Percentiles rank a stretch among this genome's conserved stretches.
Conservation (phyloP, 805 yeast species). For the Cyberlindnera subsufficiens region DNA sequence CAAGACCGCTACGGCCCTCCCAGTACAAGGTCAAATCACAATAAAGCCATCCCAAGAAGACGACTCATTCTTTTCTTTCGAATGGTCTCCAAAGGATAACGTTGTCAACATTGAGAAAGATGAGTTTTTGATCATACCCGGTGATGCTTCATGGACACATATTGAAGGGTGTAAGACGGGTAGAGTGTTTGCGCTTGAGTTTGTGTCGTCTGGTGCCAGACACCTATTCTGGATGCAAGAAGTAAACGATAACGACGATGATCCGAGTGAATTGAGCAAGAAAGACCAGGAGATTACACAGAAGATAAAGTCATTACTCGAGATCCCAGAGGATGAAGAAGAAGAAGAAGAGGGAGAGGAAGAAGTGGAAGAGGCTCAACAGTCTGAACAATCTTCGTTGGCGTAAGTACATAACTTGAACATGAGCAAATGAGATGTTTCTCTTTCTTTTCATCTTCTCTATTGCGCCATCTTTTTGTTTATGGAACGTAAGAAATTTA, state of each 20-base stretch:
- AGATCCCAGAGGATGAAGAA: constrained; percentile 35
- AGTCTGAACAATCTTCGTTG: constrained; percentile 2
- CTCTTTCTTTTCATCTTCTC: neutral
- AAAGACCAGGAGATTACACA: constrained; percentile 48
- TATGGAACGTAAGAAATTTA: neutral
- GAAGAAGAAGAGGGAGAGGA: constrained; percentile 28
- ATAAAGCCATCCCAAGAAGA: constrained; percentile 63
- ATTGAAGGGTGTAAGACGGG: constrained; percentile 69
- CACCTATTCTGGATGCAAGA: constrained; percentile 70
- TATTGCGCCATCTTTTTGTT: neutral
- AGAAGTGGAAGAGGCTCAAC: constrained; percentile 5
- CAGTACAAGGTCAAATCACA: constrained; percentile 60
- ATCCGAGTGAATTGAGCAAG: constrained; percentile 47
- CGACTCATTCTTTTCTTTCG: constrained; percentile 62
- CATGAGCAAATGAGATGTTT: neutral
- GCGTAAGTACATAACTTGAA: constrained; percentile 9
- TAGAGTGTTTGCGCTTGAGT: constrained; percentile 64
- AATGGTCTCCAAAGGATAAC: constrained; percentile 64
- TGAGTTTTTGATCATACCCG: constrained; percentile 72
- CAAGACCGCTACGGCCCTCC: constrained; percentile 61
- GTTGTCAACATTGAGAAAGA: constrained; percentile 42
- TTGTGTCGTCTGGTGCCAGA: constrained; percentile 56
- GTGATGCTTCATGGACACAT: constrained; percentile 76
- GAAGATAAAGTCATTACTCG: constrained; percentile 42
- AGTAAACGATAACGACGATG: constrained; percentile 56